phyloP scores from a whole-genome alignment of 345 rosid genomes.

The Pugionium cornutum region DNA sequence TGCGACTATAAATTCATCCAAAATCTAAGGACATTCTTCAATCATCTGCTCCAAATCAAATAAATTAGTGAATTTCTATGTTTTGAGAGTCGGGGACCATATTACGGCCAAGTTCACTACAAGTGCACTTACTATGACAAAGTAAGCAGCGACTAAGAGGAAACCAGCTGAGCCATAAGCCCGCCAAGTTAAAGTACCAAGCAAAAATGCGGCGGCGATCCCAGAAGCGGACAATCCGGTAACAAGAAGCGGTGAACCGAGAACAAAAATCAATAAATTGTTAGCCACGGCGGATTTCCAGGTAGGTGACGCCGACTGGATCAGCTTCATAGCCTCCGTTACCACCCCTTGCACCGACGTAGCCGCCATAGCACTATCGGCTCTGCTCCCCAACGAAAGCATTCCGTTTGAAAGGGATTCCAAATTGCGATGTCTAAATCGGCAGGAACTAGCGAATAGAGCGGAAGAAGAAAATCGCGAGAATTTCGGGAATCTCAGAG shows the following conservation, averaged over 20 bases:
- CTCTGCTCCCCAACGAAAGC: conserved; percentile 35
- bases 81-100: neutral
- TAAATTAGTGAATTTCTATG: neutral
- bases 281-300: conserved; percentile 83
- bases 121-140: conserved; percentile 54
- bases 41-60: conserved; percentile 2
- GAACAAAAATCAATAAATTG: conserved; percentile 66
- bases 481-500: conserved; percentile 24
- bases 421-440: conserved; percentile 17
- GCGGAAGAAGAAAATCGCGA: conserved; percentile 24
- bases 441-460: conserved; percentile 25
- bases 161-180: conserved; percentile 88
- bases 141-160: conserved; percentile 80
- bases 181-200: conserved; percentile 94
- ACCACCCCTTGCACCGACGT: conserved; percentile 47
- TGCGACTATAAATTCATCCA: too few relatives aligned
- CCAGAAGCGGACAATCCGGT: conserved; percentile 81
- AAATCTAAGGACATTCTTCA: conserved; percentile 5
- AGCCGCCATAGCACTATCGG: conserved; percentile 31
- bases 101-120: neutral
- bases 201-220: conserved; percentile 77
- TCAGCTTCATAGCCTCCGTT: conserved; percentile 53
- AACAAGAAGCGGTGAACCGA: conserved; percentile 75
- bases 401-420: conserved; percentile 36
- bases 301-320: conserved; percentile 65